phyloP scores from a whole-genome alignment of 768 basidiomycete species.

The Leccinum ochraceum region DNA sequence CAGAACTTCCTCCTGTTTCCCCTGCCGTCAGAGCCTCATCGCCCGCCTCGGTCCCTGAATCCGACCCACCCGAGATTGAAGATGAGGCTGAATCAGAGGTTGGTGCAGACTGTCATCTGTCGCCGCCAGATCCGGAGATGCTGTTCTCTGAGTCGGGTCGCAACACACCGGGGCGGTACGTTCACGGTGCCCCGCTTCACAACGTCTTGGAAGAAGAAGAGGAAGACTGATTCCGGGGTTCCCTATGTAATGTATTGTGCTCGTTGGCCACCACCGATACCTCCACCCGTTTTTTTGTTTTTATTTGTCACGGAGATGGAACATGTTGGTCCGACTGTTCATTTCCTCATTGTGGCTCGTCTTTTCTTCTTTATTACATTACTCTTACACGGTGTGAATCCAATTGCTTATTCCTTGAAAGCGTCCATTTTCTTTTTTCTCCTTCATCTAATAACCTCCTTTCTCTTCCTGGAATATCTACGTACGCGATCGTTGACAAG shows the following conservation, averaged over 20 bases:
- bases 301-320: slow-evolving; percentile 8
- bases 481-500: slow-evolving; percentile 23
- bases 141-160: slow-evolving; percentile 51
- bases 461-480: slow-evolving; percentile 17
- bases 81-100: slow-evolving; percentile 32
- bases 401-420: slow-evolving; percentile 17
- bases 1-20: slow-evolving; percentile 9
- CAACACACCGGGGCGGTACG: slow-evolving; percentile 69
- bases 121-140: slow-evolving; percentile 36
- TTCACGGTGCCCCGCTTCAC: slow-evolving; percentile 84
- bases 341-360: slow-evolving; percentile 1
- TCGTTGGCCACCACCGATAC: slow-evolving; percentile 29
- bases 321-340: slow-evolving; percentile 9
- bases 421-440: not conserved
- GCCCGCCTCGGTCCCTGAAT: slow-evolving; percentile 18
- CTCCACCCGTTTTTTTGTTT: slow-evolving; percentile 15
- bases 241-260: slow-evolving; percentile 23
- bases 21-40: slow-evolving; percentile 11
- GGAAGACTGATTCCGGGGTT: slow-evolving; percentile 42
- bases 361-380: not conserved
- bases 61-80: slow-evolving; percentile 28
- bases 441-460: slow-evolving; percentile 26
- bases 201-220: slow-evolving; percentile 86
- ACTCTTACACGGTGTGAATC: slow-evolving; percentile 6
- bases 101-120: slow-evolving; percentile 20